Percentiles rank a stretch among this genome's conserved stretches.
Evolutionary conservation across 805 yeast species (phyloP).

Genomic region (Candida glaebosa): DNA sequence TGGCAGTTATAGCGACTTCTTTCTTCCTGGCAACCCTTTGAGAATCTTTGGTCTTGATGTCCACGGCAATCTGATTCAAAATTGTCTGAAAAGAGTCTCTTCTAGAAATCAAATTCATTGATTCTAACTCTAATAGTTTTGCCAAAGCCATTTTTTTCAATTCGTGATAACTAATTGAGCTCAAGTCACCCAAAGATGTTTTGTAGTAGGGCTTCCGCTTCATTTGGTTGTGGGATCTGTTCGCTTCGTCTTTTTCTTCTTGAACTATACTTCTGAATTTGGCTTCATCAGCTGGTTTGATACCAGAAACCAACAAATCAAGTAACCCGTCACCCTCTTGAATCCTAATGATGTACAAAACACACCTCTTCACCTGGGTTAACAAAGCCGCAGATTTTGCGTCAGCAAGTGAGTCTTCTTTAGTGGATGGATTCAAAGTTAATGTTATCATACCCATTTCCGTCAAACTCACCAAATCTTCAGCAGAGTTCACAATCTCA

Average conservation of each 20-base stretch:
- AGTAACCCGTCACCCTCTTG: slow-evolving; percentile 69
- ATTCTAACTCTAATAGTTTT: slow-evolving; percentile 71
- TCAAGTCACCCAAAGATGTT: slow-evolving; percentile 49
- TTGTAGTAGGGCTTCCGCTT: slow-evolving; percentile 42
- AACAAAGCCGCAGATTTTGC: slow-evolving; percentile 56
- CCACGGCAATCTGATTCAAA: slow-evolving; percentile 79
- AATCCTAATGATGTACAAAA: slow-evolving; percentile 78
- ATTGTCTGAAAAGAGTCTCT: slow-evolving; percentile 72
- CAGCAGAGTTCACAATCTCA: slow-evolving; percentile 32
- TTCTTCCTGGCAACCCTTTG: slow-evolving; percentile 40
- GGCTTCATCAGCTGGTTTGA: slow-evolving; percentile 65
- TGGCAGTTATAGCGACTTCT: slow-evolving; percentile 39
- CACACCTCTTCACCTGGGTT: slow-evolving; percentile 76
- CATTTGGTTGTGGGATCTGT: slow-evolving; percentile 34
- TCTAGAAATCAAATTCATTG: slow-evolving; percentile 59
- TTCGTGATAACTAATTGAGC: slow-evolving; percentile 58
- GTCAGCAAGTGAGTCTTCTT: slow-evolving; percentile 47
- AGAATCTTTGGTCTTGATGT: slow-evolving; percentile 52
- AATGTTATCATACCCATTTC: slow-evolving; percentile 52
- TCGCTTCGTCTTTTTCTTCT: slow-evolving; percentile 34
- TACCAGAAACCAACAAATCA: slow-evolving; percentile 66
- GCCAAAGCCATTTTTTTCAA: slow-evolving; percentile 75
- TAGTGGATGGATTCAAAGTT: slow-evolving; percentile 51
- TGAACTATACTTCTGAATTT: slow-evolving; percentile 54
- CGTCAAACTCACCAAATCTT: slow-evolving; percentile 45